Evolutionary conservation across 2,329 filamentous ascomycete genomes (phyloP), one percentile per base, ranked within the genome.

Genomic region (Diatrype stigma): DNA sequence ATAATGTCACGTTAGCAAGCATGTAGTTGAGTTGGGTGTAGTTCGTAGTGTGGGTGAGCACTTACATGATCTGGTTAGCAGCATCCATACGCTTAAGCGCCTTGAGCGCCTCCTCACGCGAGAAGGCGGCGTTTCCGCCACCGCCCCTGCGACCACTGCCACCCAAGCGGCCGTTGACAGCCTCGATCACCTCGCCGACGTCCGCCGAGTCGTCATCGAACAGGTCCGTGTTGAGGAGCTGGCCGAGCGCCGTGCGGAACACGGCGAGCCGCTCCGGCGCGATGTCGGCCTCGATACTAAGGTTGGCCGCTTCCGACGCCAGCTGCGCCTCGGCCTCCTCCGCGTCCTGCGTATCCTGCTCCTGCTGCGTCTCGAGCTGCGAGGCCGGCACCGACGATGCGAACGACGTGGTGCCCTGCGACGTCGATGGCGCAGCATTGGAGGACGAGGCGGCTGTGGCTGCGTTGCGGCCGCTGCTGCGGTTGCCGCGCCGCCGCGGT

Each of bases 1-100:
- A 50, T 65, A 37, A 37, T 37, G 16, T 37, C 22, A 28, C 23
- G 49, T 50, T 50, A 56, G 53, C 57, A 51, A 57, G 45, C 37
- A n/a, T 50, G 30, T 7, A 45, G 45, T 45, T 48, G 46, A 21
- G 19, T 4, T 45, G 26, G 16, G 14, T 19, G 34, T n/a, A 21
- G 21, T 46, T 46, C 46, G 50, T n/a, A n/a, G n/a, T 30, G 26
- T 30, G 26, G 5, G 26, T 30, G 26, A 6, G 26, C 26, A 84
- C 89, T 81, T 75, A 93, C 92, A 99, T 99, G 65, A 99, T 85
- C 74, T 93, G 86, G 69, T 96, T 96, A 61, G 80, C 77, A 57
- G 89, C 85, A 62, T 90, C 86, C 82, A 99, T 85, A 66, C 80
- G 84, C 69, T 83, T 82, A 51, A 99, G 74, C 42, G 90, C 92